phyloP scores from a whole-genome alignment of 345 rosid genomes.

The Triadica sebifera region DNA sequence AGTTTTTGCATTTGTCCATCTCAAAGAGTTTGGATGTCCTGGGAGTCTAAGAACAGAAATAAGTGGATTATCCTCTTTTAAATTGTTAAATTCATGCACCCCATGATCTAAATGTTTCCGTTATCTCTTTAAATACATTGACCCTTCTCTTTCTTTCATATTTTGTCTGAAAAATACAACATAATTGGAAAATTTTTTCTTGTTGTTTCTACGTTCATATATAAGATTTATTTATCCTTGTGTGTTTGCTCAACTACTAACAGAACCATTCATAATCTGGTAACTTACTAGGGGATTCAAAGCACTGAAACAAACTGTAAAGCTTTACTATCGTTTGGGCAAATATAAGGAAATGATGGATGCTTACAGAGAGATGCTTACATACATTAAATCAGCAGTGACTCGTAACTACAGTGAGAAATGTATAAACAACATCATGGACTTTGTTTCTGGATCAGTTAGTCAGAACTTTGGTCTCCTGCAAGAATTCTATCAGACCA shows the following conservation, averaged over 20 bases:
- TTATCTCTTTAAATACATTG: neutral
- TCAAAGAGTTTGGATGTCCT: neutral
- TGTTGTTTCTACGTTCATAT: neutral
- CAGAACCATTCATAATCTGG: neutral
- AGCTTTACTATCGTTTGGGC: conserved; percentile 89
- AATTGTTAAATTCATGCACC: neutral
- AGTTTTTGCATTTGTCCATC: neutral
- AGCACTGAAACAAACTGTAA: conserved; percentile 95
- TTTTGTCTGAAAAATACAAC: neutral
- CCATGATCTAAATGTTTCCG: neutral
- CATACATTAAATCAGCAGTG: conserved; percentile 95
- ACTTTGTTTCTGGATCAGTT: conserved; percentile 97
- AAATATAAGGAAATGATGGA: conserved; percentile 95
- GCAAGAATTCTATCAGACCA: conserved; percentile 93
- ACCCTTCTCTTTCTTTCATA: too few species aligned
- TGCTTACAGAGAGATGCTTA: conserved; percentile 88
- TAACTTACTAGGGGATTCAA: conserved; percentile 80
- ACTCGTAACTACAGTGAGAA: conserved; percentile 96
- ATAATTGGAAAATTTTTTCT: neutral
- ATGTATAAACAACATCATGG: conserved; percentile 98
- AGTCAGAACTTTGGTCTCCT: conserved; percentile 87
- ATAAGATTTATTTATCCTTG: neutral
- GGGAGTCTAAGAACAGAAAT: neutral
- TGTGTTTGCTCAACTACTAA: conserved; percentile 8
- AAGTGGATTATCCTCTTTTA: neutral